These are phyloP conservation scores for Aegilops umbellulata DNA, from an alignment of 176 grass and related monocot species.

Conservation along the genomic window DNA sequence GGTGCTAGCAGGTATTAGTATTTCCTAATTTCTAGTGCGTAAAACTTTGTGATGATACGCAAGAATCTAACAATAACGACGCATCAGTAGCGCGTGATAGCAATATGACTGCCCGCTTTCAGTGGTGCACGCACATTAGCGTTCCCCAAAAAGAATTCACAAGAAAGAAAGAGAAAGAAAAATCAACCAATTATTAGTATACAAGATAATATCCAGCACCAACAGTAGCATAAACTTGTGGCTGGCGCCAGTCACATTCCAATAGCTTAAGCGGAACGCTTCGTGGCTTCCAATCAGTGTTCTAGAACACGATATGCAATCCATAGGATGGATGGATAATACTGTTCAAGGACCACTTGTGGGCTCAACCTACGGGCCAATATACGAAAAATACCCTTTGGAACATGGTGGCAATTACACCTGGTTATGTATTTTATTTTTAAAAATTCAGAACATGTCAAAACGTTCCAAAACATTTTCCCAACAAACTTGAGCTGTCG, in stretches of 20 bases:
- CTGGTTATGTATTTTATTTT: no score
- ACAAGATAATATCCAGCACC: not conserved
- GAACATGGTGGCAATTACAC: no score
- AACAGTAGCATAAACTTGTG: constrained; percentile 1
- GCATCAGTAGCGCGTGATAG: not conserved
- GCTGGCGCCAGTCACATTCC: not conserved
- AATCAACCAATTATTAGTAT: not conserved
- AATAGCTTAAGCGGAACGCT: not conserved
- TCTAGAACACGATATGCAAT: not conserved
- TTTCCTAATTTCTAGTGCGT: not conserved
- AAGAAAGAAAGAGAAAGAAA: no score
- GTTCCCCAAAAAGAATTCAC: no score
- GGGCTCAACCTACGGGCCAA: no score
- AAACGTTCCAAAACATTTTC: no score
- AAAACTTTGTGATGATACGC: not conserved
- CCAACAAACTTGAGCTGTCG: no score
- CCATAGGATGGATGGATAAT: not conserved
- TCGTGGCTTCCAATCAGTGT: not conserved
- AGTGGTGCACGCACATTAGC: no score
- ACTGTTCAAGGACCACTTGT: no score
- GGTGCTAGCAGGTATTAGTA: not conserved
- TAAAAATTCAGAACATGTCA: no score
- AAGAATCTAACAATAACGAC: not conserved
- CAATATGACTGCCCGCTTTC: not conserved
- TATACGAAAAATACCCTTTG: no score